These are phyloP conservation scores for Pseudocercospora cruenta DNA, from an alignment of 2,329 filamentous ascomycete species.

Conservation along the genomic window DNA sequence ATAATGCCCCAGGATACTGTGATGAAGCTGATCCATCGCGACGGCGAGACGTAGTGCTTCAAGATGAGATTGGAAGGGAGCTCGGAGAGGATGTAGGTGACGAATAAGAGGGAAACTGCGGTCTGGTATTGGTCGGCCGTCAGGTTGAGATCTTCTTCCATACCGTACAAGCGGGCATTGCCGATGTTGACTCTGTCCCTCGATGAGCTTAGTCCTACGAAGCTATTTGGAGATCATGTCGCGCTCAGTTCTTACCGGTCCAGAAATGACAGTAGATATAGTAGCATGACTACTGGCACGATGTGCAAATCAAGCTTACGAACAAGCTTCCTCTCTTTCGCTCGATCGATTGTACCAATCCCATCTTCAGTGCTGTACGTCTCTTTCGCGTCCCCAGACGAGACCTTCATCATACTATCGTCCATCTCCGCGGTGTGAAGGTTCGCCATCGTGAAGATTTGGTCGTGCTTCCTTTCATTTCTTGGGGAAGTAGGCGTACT, in stretches of 20 bases:
- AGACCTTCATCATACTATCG: background rate
- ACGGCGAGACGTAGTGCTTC: conserved; percentile 49
- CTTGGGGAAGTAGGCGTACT: background rate
- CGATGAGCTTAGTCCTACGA: background rate
- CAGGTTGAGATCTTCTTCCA: conserved; percentile 66
- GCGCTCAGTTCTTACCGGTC: conserved; percentile 59
- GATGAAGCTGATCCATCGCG: conserved; percentile 58
- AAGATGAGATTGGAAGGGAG: conserved; percentile 52
- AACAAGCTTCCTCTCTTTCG: conserved; percentile 59
- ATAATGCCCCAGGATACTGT: conserved; percentile 63
- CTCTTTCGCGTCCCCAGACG: background rate
- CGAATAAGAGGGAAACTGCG: conserved; percentile 50
- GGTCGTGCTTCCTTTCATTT: background rate
- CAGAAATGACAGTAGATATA: conserved; percentile 76
- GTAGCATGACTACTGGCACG: conserved; percentile 67
- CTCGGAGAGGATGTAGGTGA: conserved; percentile 51
- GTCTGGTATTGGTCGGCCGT: conserved; percentile 69
- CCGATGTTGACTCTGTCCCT: conserved; percentile 40
- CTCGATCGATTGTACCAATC: conserved; percentile 38
- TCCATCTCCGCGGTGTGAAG: background rate
- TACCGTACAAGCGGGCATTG: conserved; percentile 67
- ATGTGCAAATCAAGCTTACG: conserved; percentile 67
- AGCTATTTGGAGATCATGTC: background rate
- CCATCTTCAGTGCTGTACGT: conserved; percentile 7
- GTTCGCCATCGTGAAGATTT: background rate